A percentile compares a stretch with the other conserved stretches of the same genome.
Conservation (phyloP, 2,329 filamentous ascomycete species). For the Didymella segeticola region DNA sequence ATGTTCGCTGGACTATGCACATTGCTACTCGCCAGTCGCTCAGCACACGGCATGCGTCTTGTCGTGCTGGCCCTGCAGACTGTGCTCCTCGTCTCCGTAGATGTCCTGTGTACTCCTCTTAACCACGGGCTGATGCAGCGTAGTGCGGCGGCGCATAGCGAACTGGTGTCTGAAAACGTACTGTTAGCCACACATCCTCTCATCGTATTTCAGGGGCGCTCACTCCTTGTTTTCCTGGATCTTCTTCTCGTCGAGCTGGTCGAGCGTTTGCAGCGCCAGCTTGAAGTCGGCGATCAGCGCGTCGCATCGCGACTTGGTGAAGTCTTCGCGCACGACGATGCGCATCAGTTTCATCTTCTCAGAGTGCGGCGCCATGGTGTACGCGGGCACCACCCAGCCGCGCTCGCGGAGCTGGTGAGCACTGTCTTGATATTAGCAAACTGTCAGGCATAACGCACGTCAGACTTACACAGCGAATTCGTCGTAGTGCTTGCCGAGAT, state of each 20-base stretch:
- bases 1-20: no score
- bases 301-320: conserved; percentile 82
- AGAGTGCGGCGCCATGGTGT: conserved; percentile 94
- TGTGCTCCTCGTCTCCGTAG: conserved; percentile 84
- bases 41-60: conserved; percentile 90
- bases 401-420: conserved; percentile 86
- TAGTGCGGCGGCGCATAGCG: conserved; percentile 37
- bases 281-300: conserved; percentile 79
- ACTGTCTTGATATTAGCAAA: conserved; percentile 19
- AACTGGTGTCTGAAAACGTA: conserved; percentile 15
- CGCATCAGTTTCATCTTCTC: conserved; percentile 87
- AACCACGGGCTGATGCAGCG: conserved; percentile 33
- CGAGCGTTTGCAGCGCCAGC: conserved; percentile 73
- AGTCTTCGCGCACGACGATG: conserved; percentile 92
- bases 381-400: conserved; percentile 93
- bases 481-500: conserved; percentile 60
- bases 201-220: not conserved
- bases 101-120: conserved; percentile 49
- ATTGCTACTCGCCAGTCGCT: no score
- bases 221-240: conserved; percentile 74
- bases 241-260: conserved; percentile 74
- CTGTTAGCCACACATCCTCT: not conserved
- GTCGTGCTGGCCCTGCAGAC: conserved; percentile 84
- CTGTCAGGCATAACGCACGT: no score
- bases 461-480: conserved; percentile 57